Evolutionary conservation across 345 rosid species (phyloP), one percentile per base, ranked within the genome.

Genomic region (Ceriops zippeliana): DNA sequence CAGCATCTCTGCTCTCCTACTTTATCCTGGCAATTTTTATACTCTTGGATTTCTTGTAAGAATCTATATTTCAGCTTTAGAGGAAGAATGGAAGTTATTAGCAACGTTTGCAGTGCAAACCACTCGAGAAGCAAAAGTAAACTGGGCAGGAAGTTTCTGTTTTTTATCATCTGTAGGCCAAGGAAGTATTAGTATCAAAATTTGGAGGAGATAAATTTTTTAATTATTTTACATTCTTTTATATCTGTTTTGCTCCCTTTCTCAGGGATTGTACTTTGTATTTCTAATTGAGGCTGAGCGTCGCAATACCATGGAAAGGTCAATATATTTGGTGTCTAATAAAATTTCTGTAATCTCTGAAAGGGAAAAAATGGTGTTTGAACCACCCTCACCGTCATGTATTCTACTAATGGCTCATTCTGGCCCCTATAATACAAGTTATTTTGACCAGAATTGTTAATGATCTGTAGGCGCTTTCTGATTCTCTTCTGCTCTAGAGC

Each of bases 191-290:
- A 46, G 71, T 46, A 24, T 47, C 38, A 63, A 67, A 52, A 24
- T 62, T 57, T 60, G 35, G 68, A 24, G 46, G 13, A 42, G 35
- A 63, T 32, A 22, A 66, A 59, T 66, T 73, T 26, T 80, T 73
- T 52, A 52, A 59, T 70, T 64, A 65, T 68, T 77, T 64, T 31
- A 58, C 61, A 67, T 77, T 63, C 47, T 77, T 80, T 57, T 21
- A 70, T 67, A 37, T 66, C 70, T 63, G 53, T 28, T 26, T 1
- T 42, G 49, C 42, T 22, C 31, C 65, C 54, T 30, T 49, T 8
- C 59, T 8, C 1, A 3, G 76, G 73, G 57, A 47, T 27, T 19
- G 7, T 49, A 24, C 17, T 24, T 3, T 27, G 49, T 56, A 22
- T 10, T 56, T 22, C 30, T 56, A 21, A 5, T 11, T 56, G 17